These are phyloP conservation scores for Saccharomyces eubayanus DNA, from an alignment of 805 yeast species.

Conservation along the genomic window DNA sequence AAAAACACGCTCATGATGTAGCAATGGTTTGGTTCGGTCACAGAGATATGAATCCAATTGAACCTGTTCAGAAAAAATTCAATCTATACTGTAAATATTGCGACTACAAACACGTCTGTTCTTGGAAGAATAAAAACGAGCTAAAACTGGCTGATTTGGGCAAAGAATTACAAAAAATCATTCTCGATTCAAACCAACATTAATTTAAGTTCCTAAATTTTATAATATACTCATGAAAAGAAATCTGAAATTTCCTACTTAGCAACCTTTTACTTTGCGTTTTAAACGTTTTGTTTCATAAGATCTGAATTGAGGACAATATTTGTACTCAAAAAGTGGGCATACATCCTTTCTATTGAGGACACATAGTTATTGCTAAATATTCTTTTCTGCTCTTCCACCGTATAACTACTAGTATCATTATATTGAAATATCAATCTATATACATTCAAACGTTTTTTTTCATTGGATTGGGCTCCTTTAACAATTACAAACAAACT, in stretches of 20 bases:
- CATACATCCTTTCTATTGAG: not conserved
- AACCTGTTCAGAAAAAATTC: conserved; percentile 30
- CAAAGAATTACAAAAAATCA: conserved; percentile 5
- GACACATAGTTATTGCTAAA: not conserved
- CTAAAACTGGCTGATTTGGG: conserved; percentile 12
- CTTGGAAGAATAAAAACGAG: conserved; percentile 30
- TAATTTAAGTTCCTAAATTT: not conserved
- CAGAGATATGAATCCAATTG: conserved; percentile 40
- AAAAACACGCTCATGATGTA: conserved; percentile 29
- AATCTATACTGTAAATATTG: conserved; percentile 44
- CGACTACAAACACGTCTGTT: conserved; percentile 40
- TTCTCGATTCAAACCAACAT: not conserved
- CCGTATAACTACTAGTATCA: not conserved
- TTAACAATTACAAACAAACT: not conserved
- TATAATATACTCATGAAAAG: too few relatives aligned
- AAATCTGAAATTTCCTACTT: not conserved
- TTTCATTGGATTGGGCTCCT: not conserved
- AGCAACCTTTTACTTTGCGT: not conserved
- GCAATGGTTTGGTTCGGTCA: conserved; percentile 52
- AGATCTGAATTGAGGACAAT: not conserved
- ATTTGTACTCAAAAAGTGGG: not conserved
- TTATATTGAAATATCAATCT: not conserved
- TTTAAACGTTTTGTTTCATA: not conserved
- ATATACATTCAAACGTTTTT: not conserved
- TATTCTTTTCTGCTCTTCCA: not conserved